phyloP scores from a whole-genome alignment of 495 filamentous ascomycete genomes.

The Chaetomidium leptoderma region DNA sequence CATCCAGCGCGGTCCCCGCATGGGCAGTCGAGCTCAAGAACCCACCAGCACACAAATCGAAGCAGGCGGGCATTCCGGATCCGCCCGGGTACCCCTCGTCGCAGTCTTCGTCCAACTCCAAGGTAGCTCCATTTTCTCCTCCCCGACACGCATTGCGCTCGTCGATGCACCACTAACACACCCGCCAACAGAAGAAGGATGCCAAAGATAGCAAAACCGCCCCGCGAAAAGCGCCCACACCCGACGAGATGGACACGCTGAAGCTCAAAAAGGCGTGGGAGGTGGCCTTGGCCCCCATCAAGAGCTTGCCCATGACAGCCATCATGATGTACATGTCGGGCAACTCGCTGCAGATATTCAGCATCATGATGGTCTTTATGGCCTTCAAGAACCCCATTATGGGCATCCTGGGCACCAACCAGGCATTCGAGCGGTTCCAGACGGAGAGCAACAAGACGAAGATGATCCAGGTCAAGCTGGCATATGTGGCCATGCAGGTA shows the following conservation, averaged over 20 bases:
- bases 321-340: conserved; percentile 99
- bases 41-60: conserved; percentile 55
- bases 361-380: conserved; percentile 99
- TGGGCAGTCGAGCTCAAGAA: conserved; percentile 77
- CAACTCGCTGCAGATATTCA: conserved; percentile 97
- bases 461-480: conserved; percentile 73
- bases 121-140: too few species aligned
- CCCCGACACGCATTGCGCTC: too few species aligned
- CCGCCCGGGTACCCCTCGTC: conserved; percentile 76
- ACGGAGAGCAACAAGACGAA: conserved; percentile 69
- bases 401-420: conserved; percentile 72
- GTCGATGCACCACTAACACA: neutral
- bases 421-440: conserved; percentile 82
- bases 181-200: conserved; percentile 38
- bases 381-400: conserved; percentile 94
- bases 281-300: conserved; percentile 87
- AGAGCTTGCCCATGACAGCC: conserved; percentile 93
- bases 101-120: conserved; percentile 46
- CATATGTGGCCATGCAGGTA: conserved; percentile 83
- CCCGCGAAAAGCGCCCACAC: conserved; percentile 54
- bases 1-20: conserved; percentile 55
- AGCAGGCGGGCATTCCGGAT: conserved; percentile 65
- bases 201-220: conserved; percentile 41
- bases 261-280: conserved; percentile 99
- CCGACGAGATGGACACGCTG: conserved; percentile 83